Evolutionary conservation across 305 asterid genomes (phyloP).

Genomic region (Ajuga reptans): DNA sequence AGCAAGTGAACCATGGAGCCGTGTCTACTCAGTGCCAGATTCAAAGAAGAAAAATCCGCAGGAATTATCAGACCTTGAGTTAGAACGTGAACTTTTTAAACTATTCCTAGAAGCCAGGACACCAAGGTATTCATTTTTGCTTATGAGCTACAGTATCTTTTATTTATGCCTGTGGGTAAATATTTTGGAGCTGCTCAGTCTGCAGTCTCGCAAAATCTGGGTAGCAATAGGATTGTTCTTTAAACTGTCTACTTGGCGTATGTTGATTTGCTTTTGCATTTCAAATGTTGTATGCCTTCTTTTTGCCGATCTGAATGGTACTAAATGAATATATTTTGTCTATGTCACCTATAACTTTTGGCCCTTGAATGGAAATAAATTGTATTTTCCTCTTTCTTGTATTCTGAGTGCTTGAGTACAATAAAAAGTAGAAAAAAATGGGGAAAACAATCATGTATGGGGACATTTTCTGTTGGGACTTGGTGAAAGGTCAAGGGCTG

Average conservation of each 20-base stretch:
- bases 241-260: background rate
- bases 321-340: background rate
- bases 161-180: background rate
- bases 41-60: conserved; percentile 31
- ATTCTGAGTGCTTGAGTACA: background rate
- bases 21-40: conserved; percentile 25
- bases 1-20: conserved; percentile 63
- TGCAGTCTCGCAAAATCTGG: background rate
- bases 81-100: conserved; percentile 42
- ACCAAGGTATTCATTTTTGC: conserved; percentile 41
- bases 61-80: conserved; percentile 38
- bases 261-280: background rate
- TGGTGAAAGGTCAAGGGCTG: background rate
- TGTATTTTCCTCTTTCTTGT: background rate
- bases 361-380: background rate
- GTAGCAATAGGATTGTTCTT: background rate
- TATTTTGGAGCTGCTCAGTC: background rate
- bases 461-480: background rate
- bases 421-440: background rate
- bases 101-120: conserved; percentile 33
- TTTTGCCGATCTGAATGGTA: background rate
- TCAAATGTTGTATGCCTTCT: background rate
- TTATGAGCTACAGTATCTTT: background rate
- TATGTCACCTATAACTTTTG: background rate
- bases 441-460: background rate